These are phyloP conservation scores for Alternaria novae-zelandiae DNA, from an alignment of 2,329 filamentous ascomycete species.

Conservation along the genomic window DNA sequence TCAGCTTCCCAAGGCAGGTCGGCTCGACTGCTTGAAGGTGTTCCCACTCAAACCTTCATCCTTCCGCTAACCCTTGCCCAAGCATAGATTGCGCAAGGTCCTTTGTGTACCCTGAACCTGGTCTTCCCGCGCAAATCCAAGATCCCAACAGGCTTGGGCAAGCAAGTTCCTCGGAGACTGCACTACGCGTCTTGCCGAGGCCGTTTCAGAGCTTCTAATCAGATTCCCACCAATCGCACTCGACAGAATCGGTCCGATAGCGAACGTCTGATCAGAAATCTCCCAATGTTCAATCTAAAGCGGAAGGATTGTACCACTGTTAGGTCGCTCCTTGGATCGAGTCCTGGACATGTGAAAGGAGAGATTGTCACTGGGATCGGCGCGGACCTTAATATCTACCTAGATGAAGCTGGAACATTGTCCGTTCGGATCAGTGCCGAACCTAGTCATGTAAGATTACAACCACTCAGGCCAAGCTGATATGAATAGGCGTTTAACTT, in stretches of 20 bases:
- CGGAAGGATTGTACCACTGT: conserved; percentile 6
- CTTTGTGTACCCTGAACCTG: conserved; percentile 19
- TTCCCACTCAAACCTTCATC: conserved; percentile 3
- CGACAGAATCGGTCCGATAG: neutral
- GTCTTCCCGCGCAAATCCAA: conserved; percentile 20
- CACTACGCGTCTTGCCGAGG: conserved; percentile 3
- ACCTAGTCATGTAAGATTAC: conserved; percentile 16
- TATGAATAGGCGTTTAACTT: conserved; percentile 26
- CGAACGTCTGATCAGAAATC: neutral
- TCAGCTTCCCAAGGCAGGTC: conserved; percentile 2
- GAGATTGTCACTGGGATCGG: conserved; percentile 17
- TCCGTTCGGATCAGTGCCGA: conserved; percentile 32
- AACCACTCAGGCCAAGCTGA: conserved; percentile 11
- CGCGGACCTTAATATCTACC: conserved; percentile 22
- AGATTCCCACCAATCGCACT: neutral
- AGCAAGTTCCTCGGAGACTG: conserved; percentile 8
- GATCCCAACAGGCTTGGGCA: conserved; percentile 13
- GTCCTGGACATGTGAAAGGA: conserved; percentile 2
- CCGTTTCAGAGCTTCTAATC: neutral
- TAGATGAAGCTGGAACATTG: conserved; percentile 27
- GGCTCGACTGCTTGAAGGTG: conserved; percentile 2
- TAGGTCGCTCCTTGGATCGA: conserved; percentile 1
- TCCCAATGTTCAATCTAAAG: neutral
- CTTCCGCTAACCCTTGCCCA: conserved; percentile 13
- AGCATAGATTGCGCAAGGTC: conserved; percentile 17